Conservation (phyloP, 495 filamentous ascomycete species). For the Oleoguttula mirabilis region DNA sequence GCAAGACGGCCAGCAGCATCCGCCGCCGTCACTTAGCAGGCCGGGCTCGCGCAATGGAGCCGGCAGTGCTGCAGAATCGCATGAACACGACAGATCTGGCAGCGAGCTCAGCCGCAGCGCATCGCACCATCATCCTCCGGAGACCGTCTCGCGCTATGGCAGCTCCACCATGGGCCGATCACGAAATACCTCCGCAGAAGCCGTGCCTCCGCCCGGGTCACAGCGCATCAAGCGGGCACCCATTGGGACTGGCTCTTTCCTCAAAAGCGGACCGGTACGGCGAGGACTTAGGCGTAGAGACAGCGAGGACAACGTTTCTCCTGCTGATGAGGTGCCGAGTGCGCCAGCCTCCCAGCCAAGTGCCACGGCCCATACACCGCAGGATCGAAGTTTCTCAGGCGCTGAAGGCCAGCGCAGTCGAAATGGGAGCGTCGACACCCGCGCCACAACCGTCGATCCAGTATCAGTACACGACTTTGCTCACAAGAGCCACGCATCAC, state of each 20-base stretch:
- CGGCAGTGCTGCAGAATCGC: background rate
- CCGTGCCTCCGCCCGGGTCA: conserved; percentile 14
- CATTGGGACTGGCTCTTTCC: conserved; percentile 17
- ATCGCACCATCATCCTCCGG: conserved; percentile 13
- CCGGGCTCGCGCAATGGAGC: conserved; percentile 12
- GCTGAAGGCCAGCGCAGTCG: conserved; percentile 7
- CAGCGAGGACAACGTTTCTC: conserved; percentile 22
- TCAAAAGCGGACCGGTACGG: conserved; percentile 20
- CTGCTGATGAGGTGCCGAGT: conserved; percentile 12
- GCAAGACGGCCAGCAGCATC: conserved; percentile 10
- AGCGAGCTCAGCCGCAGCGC: conserved; percentile 5
- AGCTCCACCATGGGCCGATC: conserved; percentile 9
- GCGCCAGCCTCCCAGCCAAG: conserved; percentile 10
- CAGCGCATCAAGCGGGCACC: conserved; percentile 19
- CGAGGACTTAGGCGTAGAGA: conserved; percentile 20
- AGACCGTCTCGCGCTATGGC: conserved; percentile 9
- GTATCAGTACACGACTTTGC: conserved; percentile 23
- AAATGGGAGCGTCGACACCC: conserved; percentile 14
- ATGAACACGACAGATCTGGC: conserved; percentile 1
- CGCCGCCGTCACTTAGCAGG: conserved; percentile 9
- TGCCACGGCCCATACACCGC: conserved; percentile 6
- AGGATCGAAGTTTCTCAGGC: conserved; percentile 5
- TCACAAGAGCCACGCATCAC: too few species aligned
- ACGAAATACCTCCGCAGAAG: conserved; percentile 16
- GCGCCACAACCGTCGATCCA: conserved; percentile 17